Conservation (phyloP, 768 basidiomycete species). For the Trametes sanguinea region DNA sequence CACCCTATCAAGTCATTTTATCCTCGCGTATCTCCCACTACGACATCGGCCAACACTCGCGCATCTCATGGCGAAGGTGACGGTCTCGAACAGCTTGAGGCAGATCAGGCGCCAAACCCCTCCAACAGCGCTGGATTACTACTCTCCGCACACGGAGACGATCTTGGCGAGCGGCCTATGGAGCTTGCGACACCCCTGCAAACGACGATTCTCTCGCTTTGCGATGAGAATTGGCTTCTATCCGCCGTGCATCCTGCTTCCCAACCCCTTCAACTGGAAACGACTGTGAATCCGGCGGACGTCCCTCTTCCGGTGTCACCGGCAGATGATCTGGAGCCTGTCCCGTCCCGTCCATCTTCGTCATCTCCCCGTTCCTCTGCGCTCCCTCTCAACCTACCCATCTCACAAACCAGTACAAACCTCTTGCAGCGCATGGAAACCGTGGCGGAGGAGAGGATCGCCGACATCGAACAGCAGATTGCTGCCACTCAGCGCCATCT, state of each 20-base stretch:
- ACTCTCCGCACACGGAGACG: conserved; percentile 3
- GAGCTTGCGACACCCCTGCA: conserved; percentile 27
- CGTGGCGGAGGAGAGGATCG: conserved; percentile 11
- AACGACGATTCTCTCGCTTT: conserved; percentile 22
- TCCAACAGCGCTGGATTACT: too few species aligned
- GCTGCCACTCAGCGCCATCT: conserved; percentile 14
- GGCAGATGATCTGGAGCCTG: not conserved
- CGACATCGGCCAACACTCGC: not conserved
- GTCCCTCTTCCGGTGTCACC: conserved; percentile 19
- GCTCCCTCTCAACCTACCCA: not conserved
- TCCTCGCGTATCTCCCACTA: conserved; percentile 8
- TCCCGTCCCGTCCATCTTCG: too few species aligned
- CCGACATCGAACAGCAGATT: conserved; percentile 17
- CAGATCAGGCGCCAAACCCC: not conserved
- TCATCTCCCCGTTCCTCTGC: too few species aligned
- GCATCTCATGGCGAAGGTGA: not conserved
- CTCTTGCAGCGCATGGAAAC: conserved; percentile 9
- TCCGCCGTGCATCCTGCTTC: not conserved
- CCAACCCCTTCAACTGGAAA: not conserved
- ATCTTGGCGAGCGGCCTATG: conserved; percentile 23
- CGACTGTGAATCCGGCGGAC: not conserved
- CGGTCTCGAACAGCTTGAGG: not conserved
- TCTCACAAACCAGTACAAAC: not conserved
- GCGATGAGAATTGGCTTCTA: conserved; percentile 11
- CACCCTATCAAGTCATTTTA: not conserved